Conservation (phyloP, 768 basidiomycete genomes). For the Gelatoporia subvermispora region DNA sequence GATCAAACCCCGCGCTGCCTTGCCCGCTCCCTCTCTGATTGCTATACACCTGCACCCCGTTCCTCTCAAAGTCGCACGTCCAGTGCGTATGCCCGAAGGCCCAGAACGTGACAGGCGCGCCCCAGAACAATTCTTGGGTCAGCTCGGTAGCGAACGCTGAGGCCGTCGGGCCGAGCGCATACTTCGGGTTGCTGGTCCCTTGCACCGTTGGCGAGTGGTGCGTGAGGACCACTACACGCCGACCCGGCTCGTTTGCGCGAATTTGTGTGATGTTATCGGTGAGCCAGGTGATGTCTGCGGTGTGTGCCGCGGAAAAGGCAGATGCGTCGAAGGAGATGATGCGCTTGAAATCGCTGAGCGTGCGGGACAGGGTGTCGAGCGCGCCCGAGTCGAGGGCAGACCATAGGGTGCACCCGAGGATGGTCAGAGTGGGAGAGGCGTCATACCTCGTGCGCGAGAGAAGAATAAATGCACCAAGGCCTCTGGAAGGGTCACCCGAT, state of each 20-base stretch:
- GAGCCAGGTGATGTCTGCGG: constrained; percentile 28
- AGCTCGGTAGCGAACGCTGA: constrained; percentile 31
- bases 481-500: neutral
- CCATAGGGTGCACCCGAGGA: constrained; percentile 38
- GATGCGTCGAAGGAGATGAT: constrained; percentile 23
- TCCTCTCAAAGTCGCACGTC: constrained; percentile 28
- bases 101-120: constrained; percentile 28
- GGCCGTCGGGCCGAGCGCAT: constrained; percentile 15
- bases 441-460: constrained; percentile 30
- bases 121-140: constrained; percentile 22
- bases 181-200: constrained; percentile 29
- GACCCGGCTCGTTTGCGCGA: constrained; percentile 20
- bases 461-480: constrained; percentile 22
- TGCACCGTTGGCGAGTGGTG: constrained; percentile 34
- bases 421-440: constrained; percentile 23
- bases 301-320: constrained; percentile 19
- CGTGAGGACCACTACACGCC: constrained; percentile 30
- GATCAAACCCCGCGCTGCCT: neutral
- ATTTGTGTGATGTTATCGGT: constrained; percentile 18
- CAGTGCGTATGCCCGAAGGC: constrained; percentile 38
- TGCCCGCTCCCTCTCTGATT: constrained; percentile 30
- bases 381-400: constrained; percentile 24
- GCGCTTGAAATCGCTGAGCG: constrained; percentile 29
- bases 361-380: constrained; percentile 24
- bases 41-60: constrained; percentile 27